These are phyloP conservation scores for Cordyceps tenuipes DNA, from an alignment of 2,329 filamentous ascomycete species.

Conservation along the genomic window DNA sequence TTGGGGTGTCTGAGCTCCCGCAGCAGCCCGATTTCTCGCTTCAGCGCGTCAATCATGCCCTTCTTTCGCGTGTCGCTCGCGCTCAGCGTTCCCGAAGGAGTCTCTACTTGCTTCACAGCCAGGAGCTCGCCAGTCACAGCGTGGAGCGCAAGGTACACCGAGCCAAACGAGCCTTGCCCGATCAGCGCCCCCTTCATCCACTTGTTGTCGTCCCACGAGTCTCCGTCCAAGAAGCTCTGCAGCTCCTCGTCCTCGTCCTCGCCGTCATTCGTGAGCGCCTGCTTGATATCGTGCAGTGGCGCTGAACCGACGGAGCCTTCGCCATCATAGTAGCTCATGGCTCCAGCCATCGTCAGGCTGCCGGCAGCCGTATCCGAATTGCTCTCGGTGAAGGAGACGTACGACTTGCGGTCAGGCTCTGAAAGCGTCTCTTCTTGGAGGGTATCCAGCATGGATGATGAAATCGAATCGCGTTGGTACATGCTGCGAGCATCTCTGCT, in stretches of 20 bases:
- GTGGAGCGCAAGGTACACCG: slow-evolving; percentile 89
- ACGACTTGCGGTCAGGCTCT: slow-evolving; percentile 88
- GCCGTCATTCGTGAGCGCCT: slow-evolving; percentile 81
- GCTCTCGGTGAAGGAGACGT: slow-evolving; percentile 79
- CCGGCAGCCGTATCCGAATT: slow-evolving; percentile 62
- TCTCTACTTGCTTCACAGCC: slow-evolving; percentile 96
- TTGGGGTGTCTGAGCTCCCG: slow-evolving; percentile 93
- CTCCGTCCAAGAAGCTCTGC: slow-evolving; percentile 79
- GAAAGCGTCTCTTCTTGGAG: slow-evolving; percentile 82
- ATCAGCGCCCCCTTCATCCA: slow-evolving; percentile 99
- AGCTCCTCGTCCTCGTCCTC: slow-evolving; percentile 88
- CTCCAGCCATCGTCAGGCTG: slow-evolving; percentile 56
- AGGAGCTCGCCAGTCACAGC: slow-evolving; percentile 95
- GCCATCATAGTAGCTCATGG: slow-evolving; percentile 81
- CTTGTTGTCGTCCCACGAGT: slow-evolving; percentile 93
- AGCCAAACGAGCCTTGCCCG: slow-evolving; percentile 92
- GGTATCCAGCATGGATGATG: slow-evolving; percentile 81
- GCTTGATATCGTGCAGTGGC: slow-evolving; percentile 74
- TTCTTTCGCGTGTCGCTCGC: slow-evolving; percentile 76
- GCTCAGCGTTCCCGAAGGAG: slow-evolving; percentile 74
- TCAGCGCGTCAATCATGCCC: slow-evolving; percentile 94
- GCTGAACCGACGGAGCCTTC: slow-evolving; percentile 62
- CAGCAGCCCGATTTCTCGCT: slow-evolving; percentile 90
- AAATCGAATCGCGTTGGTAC: slow-evolving; percentile 73
- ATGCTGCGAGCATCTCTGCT: slow-evolving; percentile 33